Evolutionary conservation across 768 basidiomycete species (phyloP).

Genomic region (Pleurotus citrinopileatus): DNA sequence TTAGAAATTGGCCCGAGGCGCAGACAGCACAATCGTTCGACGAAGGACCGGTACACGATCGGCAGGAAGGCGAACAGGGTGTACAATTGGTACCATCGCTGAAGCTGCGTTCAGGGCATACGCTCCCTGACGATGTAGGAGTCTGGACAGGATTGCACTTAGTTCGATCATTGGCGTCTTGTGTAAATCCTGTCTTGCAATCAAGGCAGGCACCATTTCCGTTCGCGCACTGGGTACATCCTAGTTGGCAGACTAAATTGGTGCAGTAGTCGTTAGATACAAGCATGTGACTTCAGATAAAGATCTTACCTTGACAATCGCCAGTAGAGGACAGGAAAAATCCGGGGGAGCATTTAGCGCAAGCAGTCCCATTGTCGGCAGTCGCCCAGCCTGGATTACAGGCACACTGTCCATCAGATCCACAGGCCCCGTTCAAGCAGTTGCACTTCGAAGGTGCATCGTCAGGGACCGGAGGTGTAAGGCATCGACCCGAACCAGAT

Average conservation of each 20-base stretch:
- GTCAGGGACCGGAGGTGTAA: conserved; percentile 41
- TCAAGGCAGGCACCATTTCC: conserved; percentile 66
- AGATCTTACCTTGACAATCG: conserved; percentile 63
- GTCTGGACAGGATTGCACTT: conserved; percentile 56
- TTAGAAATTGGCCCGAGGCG: conserved; percentile 52
- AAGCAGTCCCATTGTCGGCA: conserved; percentile 69
- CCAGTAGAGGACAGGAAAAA: conserved; percentile 72
- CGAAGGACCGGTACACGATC: conserved; percentile 65
- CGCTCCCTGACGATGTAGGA: conserved; percentile 45
- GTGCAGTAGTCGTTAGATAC: conserved; percentile 3
- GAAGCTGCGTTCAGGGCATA: conserved; percentile 70
- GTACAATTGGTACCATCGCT: conserved; percentile 48
- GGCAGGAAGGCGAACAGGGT: conserved; percentile 62
- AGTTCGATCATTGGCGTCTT: conserved; percentile 62
- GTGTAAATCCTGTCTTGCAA: conserved; percentile 70
- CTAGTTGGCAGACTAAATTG: conserved; percentile 73
- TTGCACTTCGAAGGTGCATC: conserved; percentile 70
- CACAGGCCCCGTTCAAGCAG: conserved; percentile 80
- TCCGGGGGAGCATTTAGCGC: conserved; percentile 69
- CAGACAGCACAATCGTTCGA: conserved; percentile 75
- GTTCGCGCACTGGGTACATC: conserved; percentile 69
- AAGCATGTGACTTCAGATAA: conserved; percentile 4
- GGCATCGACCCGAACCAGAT: conserved; percentile 72
- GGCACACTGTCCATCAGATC: conserved; percentile 61
- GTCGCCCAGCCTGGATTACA: conserved; percentile 80